A percentile compares a stretch with the other conserved stretches of the same genome.
phyloP scores from a whole-genome alignment of 73 alveolate species.

The Paramecium octaurelia region DNA sequence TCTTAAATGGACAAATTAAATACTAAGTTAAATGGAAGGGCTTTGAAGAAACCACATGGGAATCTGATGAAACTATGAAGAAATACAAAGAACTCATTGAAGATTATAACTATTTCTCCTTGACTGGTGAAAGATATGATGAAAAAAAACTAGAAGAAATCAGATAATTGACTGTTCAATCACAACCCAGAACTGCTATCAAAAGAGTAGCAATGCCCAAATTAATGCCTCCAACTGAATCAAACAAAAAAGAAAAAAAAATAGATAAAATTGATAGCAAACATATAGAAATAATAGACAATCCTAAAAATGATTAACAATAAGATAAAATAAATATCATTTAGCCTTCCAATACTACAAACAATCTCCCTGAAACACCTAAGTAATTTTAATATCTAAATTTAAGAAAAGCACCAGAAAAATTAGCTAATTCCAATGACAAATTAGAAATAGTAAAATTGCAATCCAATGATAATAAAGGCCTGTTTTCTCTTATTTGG shows the following conservation, averaged over 20 bases:
- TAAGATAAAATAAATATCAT: not conserved
- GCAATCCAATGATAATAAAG: not conserved
- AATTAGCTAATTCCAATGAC: not conserved
- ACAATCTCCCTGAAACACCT: not conserved
- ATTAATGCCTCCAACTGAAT: not conserved
- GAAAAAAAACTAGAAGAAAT: conserved; percentile 21
- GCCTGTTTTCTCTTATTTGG: not conserved
- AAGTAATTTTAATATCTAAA: not conserved
- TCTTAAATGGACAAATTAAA: not conserved
- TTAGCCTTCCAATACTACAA: not conserved
- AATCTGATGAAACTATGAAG: not conserved
- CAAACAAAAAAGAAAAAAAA: not conserved
- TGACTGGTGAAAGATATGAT: conserved; percentile 19
- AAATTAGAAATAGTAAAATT: not conserved
- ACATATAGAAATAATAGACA: not conserved
- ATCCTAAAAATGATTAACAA: not conserved
- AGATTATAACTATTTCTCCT: not conserved
- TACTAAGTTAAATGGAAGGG: conserved; percentile 36
- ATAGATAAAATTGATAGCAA: not conserved
- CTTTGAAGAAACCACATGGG: conserved; percentile 21
- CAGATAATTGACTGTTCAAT: not conserved
- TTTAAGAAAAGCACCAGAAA: not conserved
- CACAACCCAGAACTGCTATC: not conserved
- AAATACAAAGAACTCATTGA: conserved; percentile 19
- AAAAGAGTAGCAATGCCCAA: not conserved